Percentiles rank a stretch among this genome's conserved stretches.
These are phyloP conservation scores for Annulohypoxylon nitens DNA, from an alignment of 495 filamentous ascomycete genomes.

Conservation along the genomic window DNA sequence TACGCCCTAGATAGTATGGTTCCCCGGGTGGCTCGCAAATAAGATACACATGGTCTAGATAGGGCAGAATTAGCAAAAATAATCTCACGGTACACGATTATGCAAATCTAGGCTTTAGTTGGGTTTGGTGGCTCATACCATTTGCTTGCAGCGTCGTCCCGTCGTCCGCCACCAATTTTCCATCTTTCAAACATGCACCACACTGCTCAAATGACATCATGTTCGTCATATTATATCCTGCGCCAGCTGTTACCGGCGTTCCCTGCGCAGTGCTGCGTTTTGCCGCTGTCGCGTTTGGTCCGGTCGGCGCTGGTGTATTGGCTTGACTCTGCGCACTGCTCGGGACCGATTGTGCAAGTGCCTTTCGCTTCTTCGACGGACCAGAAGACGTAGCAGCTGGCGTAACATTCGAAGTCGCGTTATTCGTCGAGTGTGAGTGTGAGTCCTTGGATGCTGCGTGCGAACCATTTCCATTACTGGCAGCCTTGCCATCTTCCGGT, in stretches of 20 bases:
- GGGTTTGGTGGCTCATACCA: slow-evolving; percentile 70
- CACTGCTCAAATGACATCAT: slow-evolving; percentile 87
- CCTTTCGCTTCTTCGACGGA: slow-evolving; percentile 82
- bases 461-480: slow-evolving; percentile 52
- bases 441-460: slow-evolving; percentile 47
- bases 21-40: slow-evolving; percentile 98
- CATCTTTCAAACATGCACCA: slow-evolving; percentile 76
- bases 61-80: slow-evolving; percentile 15
- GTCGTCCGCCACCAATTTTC: slow-evolving; percentile 88
- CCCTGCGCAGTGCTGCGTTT: slow-evolving; percentile 52
- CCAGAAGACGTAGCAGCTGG: slow-evolving; percentile 64
- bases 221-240: slow-evolving; percentile 71
- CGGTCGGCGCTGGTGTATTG: slow-evolving; percentile 64
- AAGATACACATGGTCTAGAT: slow-evolving; percentile 92
- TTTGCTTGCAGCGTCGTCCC: slow-evolving; percentile 85
- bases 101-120: slow-evolving; percentile 3
- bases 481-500: slow-evolving; percentile 61
- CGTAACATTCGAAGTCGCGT: slow-evolving; percentile 63
- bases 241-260: slow-evolving; percentile 26
- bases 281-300: slow-evolving; percentile 54
- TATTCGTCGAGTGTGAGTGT: slow-evolving; percentile 39
- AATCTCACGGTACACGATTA: neutral
- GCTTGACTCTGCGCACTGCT: slow-evolving; percentile 49
- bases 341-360: slow-evolving; percentile 57
- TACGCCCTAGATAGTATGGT: slow-evolving; percentile 95